Evolutionary conservation across 371 early-diverging fungal genomes (phyloP).

Genomic region (Syncephalastrum contaminatum): DNA sequence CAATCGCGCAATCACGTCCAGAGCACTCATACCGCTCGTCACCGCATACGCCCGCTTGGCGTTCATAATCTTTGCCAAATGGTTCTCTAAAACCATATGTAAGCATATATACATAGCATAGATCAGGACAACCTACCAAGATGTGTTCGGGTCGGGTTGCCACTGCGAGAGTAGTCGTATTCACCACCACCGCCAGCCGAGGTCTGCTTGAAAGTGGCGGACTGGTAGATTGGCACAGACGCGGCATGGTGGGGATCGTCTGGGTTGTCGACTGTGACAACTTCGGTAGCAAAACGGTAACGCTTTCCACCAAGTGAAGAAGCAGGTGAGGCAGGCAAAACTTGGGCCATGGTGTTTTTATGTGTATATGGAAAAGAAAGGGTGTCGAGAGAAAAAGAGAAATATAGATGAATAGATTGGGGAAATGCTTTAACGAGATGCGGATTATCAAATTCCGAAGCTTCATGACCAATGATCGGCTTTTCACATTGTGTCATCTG

Average conservation of each 20-base stretch:
- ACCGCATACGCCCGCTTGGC: slow-evolving; percentile 77
- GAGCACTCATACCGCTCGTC: slow-evolving; percentile 88
- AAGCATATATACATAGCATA: not conserved
- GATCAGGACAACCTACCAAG: slow-evolving; percentile 55
- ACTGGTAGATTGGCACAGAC: slow-evolving; percentile 94
- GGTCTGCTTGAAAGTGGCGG: slow-evolving; percentile 94
- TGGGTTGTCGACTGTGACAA: slow-evolving; percentile 77
- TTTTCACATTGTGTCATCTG: too few species aligned
- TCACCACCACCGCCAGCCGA: slow-evolving; percentile 80
- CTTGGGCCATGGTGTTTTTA: slow-evolving; percentile 22
- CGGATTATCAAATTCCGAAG: too few species aligned
- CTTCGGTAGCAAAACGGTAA: slow-evolving; percentile 87
- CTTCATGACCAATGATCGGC: too few species aligned
- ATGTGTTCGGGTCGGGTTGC: slow-evolving; percentile 88
- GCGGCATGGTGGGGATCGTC: slow-evolving; percentile 90
- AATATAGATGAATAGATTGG: slow-evolving; percentile 2
- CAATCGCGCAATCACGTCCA: slow-evolving; percentile 81
- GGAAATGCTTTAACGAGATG: not conserved
- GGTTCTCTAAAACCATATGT: slow-evolving; percentile 58
- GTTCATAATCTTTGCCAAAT: slow-evolving; percentile 84
- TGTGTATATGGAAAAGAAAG: slow-evolving; percentile 1
- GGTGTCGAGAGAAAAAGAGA: slow-evolving; percentile 5
- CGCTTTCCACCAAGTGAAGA: slow-evolving; percentile 39
- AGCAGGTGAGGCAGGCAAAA: slow-evolving; percentile 31
- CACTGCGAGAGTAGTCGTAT: slow-evolving; percentile 90